phyloP scores from a whole-genome alignment of 2,329 filamentous ascomycete genomes.

The Fusarium solani-melongenae region DNA sequence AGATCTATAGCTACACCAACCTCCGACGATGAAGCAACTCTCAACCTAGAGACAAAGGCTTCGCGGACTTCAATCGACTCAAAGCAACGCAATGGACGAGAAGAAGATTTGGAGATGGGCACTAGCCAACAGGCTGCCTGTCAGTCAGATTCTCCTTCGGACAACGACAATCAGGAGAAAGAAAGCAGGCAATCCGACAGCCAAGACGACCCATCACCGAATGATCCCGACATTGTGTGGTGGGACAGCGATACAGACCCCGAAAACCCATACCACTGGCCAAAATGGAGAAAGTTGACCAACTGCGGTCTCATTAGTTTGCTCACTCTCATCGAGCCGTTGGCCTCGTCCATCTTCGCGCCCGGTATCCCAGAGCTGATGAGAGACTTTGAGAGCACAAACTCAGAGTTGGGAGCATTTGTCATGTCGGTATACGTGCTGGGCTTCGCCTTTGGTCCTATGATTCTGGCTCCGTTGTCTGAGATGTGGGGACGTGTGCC shows the following conservation, averaged over 20 bases:
- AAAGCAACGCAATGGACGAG: not conserved
- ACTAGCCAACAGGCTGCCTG: not conserved
- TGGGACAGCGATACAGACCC: slow-evolving; percentile 68
- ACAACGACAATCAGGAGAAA: not conserved
- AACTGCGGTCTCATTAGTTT: slow-evolving; percentile 44
- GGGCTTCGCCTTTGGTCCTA: slow-evolving; percentile 61
- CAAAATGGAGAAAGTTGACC: slow-evolving; percentile 54
- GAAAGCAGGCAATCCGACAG: not conserved
- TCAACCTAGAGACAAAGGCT: not conserved
- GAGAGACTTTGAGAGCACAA: slow-evolving; percentile 58
- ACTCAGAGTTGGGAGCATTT: slow-evolving; percentile 43
- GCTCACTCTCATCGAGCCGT: slow-evolving; percentile 55
- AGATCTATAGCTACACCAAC: not conserved
- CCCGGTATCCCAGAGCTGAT: slow-evolving; percentile 70
- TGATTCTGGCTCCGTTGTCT: slow-evolving; percentile 59
- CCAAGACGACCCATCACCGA: not conserved
- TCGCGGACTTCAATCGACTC: not conserved
- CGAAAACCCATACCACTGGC: slow-evolving; percentile 75
- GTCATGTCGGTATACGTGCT: slow-evolving; percentile 60
- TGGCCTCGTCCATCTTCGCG: slow-evolving; percentile 67
- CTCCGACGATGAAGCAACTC: not conserved
- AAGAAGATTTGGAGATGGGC: not conserved
- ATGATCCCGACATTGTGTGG: slow-evolving; percentile 57
- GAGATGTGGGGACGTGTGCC: slow-evolving; percentile 60
- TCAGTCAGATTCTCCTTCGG: not conserved